phyloP scores from a whole-genome alignment of 805 yeast species.

The Lipomyces spencermartinsiae region DNA sequence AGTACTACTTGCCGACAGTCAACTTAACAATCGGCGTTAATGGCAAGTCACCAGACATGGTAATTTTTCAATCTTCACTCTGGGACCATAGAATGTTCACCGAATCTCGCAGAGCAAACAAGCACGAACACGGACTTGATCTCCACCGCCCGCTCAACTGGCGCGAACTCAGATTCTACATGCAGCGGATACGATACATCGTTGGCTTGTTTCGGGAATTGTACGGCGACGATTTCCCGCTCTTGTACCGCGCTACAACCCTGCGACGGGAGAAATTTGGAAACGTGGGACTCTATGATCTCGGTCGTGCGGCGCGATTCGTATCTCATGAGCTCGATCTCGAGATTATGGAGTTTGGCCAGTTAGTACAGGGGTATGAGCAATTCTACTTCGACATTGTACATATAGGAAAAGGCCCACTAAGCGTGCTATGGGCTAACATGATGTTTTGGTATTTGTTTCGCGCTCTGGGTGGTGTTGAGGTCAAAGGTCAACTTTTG shows the following conservation, averaged over 20 bases:
- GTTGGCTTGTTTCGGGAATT: neutral
- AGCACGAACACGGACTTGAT: neutral
- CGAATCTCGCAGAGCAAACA: neutral
- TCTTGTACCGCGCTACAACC: slow-evolving; percentile 16
- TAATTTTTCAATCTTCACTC: slow-evolving; percentile 32
- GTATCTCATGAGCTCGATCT: slow-evolving; percentile 1
- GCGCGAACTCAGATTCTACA: slow-evolving; percentile 10
- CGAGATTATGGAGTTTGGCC: slow-evolving; percentile 19
- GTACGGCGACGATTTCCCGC: slow-evolving; percentile 19
- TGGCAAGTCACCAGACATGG: slow-evolving; percentile 19
- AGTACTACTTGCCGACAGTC: slow-evolving; percentile 10
- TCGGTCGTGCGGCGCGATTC: slow-evolving; percentile 12
- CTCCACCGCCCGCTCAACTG: slow-evolving; percentile 6
- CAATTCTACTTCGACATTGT: slow-evolving; percentile 5
- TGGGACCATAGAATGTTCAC: slow-evolving; percentile 31
- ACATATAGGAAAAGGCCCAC: slow-evolving; percentile 9
- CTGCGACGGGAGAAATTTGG: neutral
- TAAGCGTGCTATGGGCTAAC: slow-evolving; percentile 16
- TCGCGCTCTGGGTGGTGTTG: slow-evolving; percentile 16
- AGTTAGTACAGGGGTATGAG: slow-evolving; percentile 1
- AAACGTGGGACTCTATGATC: slow-evolving; percentile 4
- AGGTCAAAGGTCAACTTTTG: neutral
- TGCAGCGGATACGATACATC: slow-evolving; percentile 5
- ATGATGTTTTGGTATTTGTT: slow-evolving; percentile 17
- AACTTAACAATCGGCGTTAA: neutral